phyloP scores from a whole-genome alignment of 1,284 basidiomycete species.

The Moesziomyces antarcticus region DNA sequence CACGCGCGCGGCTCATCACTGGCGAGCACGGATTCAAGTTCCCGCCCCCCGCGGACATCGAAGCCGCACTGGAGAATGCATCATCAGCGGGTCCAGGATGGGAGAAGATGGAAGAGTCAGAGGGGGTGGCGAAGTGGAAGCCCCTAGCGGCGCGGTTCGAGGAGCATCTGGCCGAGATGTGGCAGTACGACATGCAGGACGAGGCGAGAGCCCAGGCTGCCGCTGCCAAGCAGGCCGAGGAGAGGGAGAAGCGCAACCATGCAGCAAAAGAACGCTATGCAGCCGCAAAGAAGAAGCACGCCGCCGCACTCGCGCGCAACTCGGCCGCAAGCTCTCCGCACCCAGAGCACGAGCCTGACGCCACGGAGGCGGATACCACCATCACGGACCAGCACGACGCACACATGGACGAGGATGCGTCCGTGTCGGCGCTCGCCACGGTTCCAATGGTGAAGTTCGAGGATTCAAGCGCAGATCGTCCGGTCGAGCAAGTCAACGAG shows the following conservation, averaged over 20 bases:
- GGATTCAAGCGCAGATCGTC: no score
- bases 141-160: conserved; percentile 46
- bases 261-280: conserved; percentile 31
- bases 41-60: conserved; percentile 72
- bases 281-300: conserved; percentile 35
- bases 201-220: conserved; percentile 38
- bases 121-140: conserved; percentile 32
- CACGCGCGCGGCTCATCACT: conserved; percentile 83
- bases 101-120: conserved; percentile 5
- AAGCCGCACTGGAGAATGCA: conserved; percentile 38
- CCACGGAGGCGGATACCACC: conserved; percentile 1
- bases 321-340: conserved; percentile 15
- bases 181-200: conserved; percentile 50
- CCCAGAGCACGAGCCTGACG: background rate
- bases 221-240: conserved; percentile 26
- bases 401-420: no score
- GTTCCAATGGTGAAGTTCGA: no score
- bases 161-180: conserved; percentile 52
- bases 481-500: no score
- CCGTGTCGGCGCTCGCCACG: no score
- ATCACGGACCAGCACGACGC: no score
- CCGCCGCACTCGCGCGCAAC: conserved; percentile 24
- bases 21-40: conserved; percentile 79
- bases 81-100: background rate
- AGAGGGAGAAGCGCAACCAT: conserved; percentile 21